phyloP scores from a whole-genome alignment of 2,329 filamentous ascomycete genomes.

The Coccinonectria pachysandricola region DNA sequence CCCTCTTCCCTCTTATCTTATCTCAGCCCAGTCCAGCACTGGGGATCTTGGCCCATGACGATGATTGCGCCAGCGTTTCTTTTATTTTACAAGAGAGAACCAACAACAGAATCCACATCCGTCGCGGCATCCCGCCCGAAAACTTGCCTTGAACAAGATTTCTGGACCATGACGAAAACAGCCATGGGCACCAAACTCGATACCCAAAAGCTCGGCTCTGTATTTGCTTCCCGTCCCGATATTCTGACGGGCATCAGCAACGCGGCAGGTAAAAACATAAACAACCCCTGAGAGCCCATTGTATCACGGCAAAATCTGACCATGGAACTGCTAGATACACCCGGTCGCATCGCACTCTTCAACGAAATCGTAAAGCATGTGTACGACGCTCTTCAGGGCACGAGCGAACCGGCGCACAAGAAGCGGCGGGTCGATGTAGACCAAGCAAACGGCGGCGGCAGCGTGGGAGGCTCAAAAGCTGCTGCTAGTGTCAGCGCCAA shows the following conservation, averaged over 20 bases:
- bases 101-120: too few species aligned
- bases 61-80: too few species aligned
- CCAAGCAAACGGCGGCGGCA: conserved; percentile 15
- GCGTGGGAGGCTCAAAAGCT: conserved; percentile 11
- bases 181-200: conserved; percentile 38
- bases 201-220: conserved; percentile 35
- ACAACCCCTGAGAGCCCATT: conserved; percentile 10
- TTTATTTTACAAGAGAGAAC: too few species aligned
- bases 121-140: too few species aligned
- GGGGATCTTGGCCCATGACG: too few species aligned
- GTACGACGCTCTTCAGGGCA: conserved; percentile 31
- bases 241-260: conserved; percentile 42
- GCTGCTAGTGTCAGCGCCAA: conserved; percentile 27
- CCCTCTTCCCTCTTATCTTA: too few species aligned
- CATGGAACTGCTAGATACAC: conserved; percentile 35
- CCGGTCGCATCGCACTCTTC: conserved; percentile 40
- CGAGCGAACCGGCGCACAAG: conserved; percentile 39
- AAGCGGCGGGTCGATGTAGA: conserved; percentile 40
- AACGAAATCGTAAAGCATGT: conserved; percentile 45
- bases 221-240: conserved; percentile 47
- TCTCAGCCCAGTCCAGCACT: too few species aligned
- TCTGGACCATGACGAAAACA: too few species aligned
- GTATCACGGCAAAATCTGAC: conserved; percentile 5
- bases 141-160: too few species aligned
- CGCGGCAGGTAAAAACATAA: conserved; percentile 40